These are phyloP conservation scores for Globisporangium okanoganense DNA, from an alignment of 352 stramenopile genomes.

Conservation along the genomic window DNA sequence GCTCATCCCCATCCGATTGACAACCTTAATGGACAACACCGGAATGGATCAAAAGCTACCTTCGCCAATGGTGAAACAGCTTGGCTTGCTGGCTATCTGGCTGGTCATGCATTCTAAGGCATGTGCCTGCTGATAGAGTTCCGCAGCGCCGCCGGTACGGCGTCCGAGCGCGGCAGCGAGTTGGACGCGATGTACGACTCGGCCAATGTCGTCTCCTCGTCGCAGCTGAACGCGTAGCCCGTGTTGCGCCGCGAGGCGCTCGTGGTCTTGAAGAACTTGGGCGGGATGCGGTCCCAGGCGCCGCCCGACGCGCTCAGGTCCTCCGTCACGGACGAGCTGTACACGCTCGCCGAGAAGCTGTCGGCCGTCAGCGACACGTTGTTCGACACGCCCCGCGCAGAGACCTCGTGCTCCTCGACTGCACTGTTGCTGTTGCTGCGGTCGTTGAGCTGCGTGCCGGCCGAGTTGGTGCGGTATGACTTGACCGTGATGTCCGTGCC, in stretches of 20 bases:
- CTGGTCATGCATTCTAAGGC: background rate
- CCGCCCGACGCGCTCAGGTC: conserved; percentile 19
- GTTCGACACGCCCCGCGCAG: conserved; percentile 10
- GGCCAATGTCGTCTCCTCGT: conserved; percentile 77
- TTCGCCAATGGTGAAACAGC: background rate
- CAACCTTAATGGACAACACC: background rate
- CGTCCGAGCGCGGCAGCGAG: conserved; percentile 62
- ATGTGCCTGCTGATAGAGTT: conserved; percentile 36
- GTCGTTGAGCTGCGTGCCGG: conserved; percentile 11
- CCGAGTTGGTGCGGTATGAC: conserved; percentile 23
- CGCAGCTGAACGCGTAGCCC: conserved; percentile 79
- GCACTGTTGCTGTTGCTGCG: conserved; percentile 16
- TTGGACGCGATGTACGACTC: conserved; percentile 86
- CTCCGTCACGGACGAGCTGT: conserved; percentile 46
- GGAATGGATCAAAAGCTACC: background rate
- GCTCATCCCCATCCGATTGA: background rate
- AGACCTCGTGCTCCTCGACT: conserved; percentile 10
- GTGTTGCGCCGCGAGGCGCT: conserved; percentile 47
- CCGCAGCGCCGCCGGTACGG: conserved; percentile 54
- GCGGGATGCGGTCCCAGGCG: conserved; percentile 36
- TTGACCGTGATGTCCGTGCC: conserved; percentile 43
- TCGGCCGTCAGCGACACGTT: conserved; percentile 27
- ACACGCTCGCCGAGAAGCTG: conserved; percentile 65
- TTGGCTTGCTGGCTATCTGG: background rate
- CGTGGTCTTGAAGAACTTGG: conserved; percentile 31